phyloP scores from a whole-genome alignment of 331 rosid genomes.

The Ulmus americana region DNA sequence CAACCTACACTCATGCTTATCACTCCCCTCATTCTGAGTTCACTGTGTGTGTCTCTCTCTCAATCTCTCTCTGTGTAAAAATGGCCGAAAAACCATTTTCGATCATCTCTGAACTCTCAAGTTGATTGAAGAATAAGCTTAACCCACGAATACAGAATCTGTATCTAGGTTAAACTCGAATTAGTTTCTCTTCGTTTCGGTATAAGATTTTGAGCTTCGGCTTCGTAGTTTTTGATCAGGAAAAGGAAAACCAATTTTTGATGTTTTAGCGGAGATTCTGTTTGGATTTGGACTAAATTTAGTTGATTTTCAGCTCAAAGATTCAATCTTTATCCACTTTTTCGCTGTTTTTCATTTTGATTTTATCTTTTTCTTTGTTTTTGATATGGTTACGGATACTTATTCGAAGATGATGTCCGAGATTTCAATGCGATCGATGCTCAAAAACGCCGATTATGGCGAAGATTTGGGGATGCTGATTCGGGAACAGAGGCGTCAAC shows the following conservation, averaged over 20 bases:
- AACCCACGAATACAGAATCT: constrained; percentile 15
- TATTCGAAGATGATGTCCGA: constrained; percentile 65
- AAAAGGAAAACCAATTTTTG: not conserved
- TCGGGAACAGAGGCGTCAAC: constrained; percentile 35
- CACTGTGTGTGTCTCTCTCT: constrained; percentile 26
- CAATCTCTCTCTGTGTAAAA: constrained; percentile 29
- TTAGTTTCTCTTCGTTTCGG: not conserved
- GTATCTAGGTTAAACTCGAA: constrained; percentile 1
- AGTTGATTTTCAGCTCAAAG: constrained; percentile 37
- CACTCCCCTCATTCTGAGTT: constrained; percentile 38
- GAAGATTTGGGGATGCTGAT: constrained; percentile 41
- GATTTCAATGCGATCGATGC: constrained; percentile 67
- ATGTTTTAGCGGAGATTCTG: constrained; percentile 18
- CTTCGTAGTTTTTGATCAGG: constrained; percentile 16
- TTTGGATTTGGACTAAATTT: constrained; percentile 14
- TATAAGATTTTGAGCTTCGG: constrained; percentile 9
- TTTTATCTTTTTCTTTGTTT: not conserved
- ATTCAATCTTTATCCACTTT: constrained; percentile 29
- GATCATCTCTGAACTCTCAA: constrained; percentile 30
- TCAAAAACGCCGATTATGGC: constrained; percentile 37
- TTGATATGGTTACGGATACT: constrained; percentile 58
- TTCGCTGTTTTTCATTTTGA: not conserved
- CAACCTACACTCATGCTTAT: constrained; percentile 47
- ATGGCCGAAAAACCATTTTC: constrained; percentile 35
- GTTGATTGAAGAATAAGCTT: constrained; percentile 26